Base-by-base conservation (phyloP, 768 basidiomycete genomes). In the Mycena kentingensis region DNA sequence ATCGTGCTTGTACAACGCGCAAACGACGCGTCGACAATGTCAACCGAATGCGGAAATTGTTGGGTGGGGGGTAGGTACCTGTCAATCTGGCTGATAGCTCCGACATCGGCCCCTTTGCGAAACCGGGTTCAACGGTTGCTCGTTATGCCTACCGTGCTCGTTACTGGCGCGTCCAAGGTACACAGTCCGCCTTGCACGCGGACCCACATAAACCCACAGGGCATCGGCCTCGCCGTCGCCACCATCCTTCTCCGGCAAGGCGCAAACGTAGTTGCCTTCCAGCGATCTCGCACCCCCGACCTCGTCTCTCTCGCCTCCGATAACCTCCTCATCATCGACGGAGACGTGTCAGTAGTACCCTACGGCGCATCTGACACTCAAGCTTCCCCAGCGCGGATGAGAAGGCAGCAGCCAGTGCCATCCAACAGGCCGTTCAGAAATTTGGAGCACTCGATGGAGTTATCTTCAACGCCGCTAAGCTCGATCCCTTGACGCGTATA, bases 91-190 rank as follows among this genome's bases (percentile, higher is more conserved):
- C n/a, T n/a, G n/a, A n/a, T 44, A 35, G 53, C 27, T 54, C 51
- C 37, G 43, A 50, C 32, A 41, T 63, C 60, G 49, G 60, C 12
- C 51, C 32, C 38, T 46, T 29, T 56, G 63, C 38, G 78, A 72
- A 54, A n/a, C 16, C 28, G 18, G 16, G 5, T 2, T 3, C 12
- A 3, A 16, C 35, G 16, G 12, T 34, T 5, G 12, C 19, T 29
- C 32, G 46, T 49, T 26, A 21, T 39, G 11, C 83, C 85, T 4
- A 81, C 88, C 47, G 76, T 94, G 27, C 66, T 94, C 49, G 77
- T 96, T 58, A 90, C 93, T 51, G 94, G 95, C 48, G 93, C 90
- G 18, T 94, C 90, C 48, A 90, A 78, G 88, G 89, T 34, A 41
- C 28, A 38, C 46, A 25, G 51, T 28, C 43, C 46, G 15, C 60